A percentile compares a stretch with the other conserved stretches of the same genome.
Evolutionary conservation across 1,284 basidiomycete species (phyloP).

Genomic region (Chiua sp.): DNA sequence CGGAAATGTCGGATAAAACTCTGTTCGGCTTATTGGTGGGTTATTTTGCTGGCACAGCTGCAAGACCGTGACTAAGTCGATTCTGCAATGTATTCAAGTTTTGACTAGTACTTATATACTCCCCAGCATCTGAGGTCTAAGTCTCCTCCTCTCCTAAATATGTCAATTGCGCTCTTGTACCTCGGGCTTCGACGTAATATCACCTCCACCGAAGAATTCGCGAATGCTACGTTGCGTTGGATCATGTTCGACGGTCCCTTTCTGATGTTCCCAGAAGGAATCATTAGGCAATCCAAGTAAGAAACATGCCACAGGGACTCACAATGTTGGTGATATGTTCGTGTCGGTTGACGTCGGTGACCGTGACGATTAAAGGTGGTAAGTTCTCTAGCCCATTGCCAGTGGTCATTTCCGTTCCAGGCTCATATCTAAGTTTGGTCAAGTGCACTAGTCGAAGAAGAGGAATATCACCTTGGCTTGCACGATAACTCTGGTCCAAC

Average conservation of each 20-base stretch:
- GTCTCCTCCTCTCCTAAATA: not conserved
- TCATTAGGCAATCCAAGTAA: slow-evolving; percentile 1
- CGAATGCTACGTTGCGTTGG: slow-evolving; percentile 76
- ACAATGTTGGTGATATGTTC: slow-evolving; percentile 65
- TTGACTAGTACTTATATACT: too few species aligned
- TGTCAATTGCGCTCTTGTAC: slow-evolving; percentile 11
- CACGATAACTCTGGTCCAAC: slow-evolving; percentile 66
- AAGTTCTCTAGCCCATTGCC: slow-evolving; percentile 25
- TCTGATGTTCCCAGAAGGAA: slow-evolving; percentile 64
- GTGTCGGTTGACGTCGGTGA: slow-evolving; percentile 60
- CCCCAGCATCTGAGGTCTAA: too few species aligned
- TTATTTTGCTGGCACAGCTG: too few species aligned
- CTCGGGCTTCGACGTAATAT: slow-evolving; percentile 21
- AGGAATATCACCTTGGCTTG: slow-evolving; percentile 47
- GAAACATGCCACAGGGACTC: slow-evolving; percentile 36
- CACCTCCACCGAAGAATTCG: slow-evolving; percentile 77
- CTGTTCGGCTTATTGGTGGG: too few species aligned
- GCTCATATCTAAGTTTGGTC: slow-evolving; percentile 30
- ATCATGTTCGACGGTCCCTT: slow-evolving; percentile 81
- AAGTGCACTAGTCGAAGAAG: not conserved
- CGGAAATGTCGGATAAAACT: too few species aligned
- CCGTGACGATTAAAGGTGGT: slow-evolving; percentile 46
- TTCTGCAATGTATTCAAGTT: too few species aligned
- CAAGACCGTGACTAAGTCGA: too few species aligned
- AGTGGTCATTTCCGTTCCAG: slow-evolving; percentile 33